A percentile compares a stretch with the other conserved stretches of the same genome.
Evolutionary conservation across 1,139 yeast species (phyloP).

Genomic region (Magnusiomyces paraingens): DNA sequence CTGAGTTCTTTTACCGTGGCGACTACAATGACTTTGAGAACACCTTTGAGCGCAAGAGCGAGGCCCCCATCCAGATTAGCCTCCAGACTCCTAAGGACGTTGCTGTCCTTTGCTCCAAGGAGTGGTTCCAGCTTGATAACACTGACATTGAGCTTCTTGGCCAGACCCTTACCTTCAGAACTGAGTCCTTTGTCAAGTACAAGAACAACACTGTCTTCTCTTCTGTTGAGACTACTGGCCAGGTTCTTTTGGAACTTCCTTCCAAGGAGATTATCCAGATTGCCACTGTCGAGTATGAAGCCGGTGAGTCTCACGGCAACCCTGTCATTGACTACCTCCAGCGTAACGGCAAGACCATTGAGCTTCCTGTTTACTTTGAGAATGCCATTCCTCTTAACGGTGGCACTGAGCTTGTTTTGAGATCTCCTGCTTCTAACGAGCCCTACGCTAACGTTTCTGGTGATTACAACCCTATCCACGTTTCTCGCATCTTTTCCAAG

Average conservation of each 20-base stretch:
- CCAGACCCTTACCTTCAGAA: slow-evolving; percentile 82
- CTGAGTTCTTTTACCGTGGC: slow-evolving; percentile 96
- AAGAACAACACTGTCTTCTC: slow-evolving; percentile 71
- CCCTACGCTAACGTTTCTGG: slow-evolving; percentile 97
- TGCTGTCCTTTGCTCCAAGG: slow-evolving; percentile 90
- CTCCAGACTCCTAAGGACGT: slow-evolving; percentile 78
- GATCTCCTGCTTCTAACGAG: slow-evolving; percentile 84
- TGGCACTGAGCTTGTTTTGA: slow-evolving; percentile 61
- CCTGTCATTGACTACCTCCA: slow-evolving; percentile 91
- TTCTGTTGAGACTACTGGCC: slow-evolving; percentile 78
- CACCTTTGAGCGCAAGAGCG: slow-evolving; percentile 84
- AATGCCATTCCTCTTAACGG: slow-evolving; percentile 83
- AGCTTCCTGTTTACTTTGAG: slow-evolving; percentile 88
- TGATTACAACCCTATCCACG: slow-evolving; percentile 97
- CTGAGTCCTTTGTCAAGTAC: slow-evolving; percentile 76
- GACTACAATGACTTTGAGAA: slow-evolving; percentile 78
- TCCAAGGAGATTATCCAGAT: slow-evolving; percentile 85
- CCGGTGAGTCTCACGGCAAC: slow-evolving; percentile 92
- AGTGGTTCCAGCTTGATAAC: slow-evolving; percentile 88
- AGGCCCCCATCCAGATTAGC: slow-evolving; percentile 77
- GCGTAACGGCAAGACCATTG: slow-evolving; percentile 89
- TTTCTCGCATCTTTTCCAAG: slow-evolving; percentile 86
- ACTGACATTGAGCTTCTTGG: slow-evolving; percentile 63
- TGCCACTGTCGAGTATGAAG: slow-evolving; percentile 83
- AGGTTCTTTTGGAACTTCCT: slow-evolving; percentile 80